Conservation (phyloP, 164 flowering plant species). For the Vitis amurensis region DNA sequence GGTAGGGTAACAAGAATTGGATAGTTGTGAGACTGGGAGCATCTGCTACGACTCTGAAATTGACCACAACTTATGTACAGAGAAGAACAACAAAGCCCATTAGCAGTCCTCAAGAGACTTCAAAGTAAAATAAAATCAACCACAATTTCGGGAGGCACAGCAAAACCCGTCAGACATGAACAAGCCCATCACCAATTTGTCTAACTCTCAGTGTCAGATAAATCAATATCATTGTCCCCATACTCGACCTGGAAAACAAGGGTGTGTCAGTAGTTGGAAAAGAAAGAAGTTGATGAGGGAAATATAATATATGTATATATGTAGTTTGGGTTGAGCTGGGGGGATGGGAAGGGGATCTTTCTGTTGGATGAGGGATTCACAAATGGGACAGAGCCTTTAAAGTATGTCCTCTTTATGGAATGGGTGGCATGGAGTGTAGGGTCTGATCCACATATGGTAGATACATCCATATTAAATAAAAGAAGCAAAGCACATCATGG, state of each 20-base stretch:
- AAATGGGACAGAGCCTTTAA: too few relatives aligned
- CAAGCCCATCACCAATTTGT: conserved; percentile 42
- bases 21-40: not conserved
- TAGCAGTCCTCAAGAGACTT: not conserved
- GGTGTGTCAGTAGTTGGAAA: not conserved
- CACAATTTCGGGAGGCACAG: too few relatives aligned
- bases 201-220: conserved; percentile 69
- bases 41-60: not conserved
- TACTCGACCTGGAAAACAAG: conserved; percentile 59
- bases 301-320: too few relatives aligned
- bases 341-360: too few relatives aligned
- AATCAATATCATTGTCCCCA: conserved; percentile 75
- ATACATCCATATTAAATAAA: too few relatives aligned
- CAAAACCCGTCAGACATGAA: conserved; percentile 14
- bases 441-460: too few relatives aligned
- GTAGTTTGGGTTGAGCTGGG: too few relatives aligned
- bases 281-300: not conserved
- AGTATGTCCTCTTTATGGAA: too few relatives aligned
- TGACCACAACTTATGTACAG: not conserved
- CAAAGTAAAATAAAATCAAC: not conserved
- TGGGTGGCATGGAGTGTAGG: too few relatives aligned
- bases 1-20: not conserved
- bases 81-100: not conserved
- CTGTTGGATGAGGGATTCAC: too few relatives aligned
- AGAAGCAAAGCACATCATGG: too few relatives aligned